Evolutionary conservation across 139 green algal genomes (phyloP), one percentile per base, ranked within the genome.

Genomic region (Chlorella sp.): DNA sequence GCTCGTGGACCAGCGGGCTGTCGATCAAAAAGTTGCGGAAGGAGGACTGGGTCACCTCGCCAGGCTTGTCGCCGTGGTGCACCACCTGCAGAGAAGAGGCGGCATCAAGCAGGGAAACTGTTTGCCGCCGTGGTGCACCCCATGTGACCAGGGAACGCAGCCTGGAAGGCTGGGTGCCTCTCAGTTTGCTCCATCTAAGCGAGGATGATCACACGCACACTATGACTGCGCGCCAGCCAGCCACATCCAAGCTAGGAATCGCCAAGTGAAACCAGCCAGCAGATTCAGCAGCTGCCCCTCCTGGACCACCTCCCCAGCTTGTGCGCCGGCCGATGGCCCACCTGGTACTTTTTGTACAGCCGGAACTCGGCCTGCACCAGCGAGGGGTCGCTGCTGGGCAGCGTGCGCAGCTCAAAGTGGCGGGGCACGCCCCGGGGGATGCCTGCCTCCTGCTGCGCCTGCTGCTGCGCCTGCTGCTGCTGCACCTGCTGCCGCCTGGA

Each of bases 11-110:
- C 76, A 98, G 87, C 3, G 95, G 95, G 0, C 89, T 90, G 80
- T 97, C 92, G 4, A 95, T 89, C n/a, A 97, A 90, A 56, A 85
- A 85, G 38, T 87, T 82, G 20, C 28, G 60, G 85, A 96, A 97
- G 36, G 51, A 84, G 19, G 26, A 56, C n/a, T n/a, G 46, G 11
- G 84, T 88, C 26, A 94, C 48, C 28, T 92, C 86, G 0, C 73
- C 60, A 0, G 87, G 88, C 8, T 84, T 34, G 85, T 97, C 94
- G 16, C 87, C 82, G 81, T 98, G 94, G 72, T 90, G 87, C 26
- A 85, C 34, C 32, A 82, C 69, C 78, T 89, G 73, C 11, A 24
- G 7, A 54, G 46, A 11, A 54, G 46, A 7, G 11, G 46, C 11
- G 46, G 11, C 7, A 11, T 7, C 46, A 54, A 7, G 46, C n/a